phyloP scores from a whole-genome alignment of 768 basidiomycete genomes.

The Boletus barrowsii region DNA sequence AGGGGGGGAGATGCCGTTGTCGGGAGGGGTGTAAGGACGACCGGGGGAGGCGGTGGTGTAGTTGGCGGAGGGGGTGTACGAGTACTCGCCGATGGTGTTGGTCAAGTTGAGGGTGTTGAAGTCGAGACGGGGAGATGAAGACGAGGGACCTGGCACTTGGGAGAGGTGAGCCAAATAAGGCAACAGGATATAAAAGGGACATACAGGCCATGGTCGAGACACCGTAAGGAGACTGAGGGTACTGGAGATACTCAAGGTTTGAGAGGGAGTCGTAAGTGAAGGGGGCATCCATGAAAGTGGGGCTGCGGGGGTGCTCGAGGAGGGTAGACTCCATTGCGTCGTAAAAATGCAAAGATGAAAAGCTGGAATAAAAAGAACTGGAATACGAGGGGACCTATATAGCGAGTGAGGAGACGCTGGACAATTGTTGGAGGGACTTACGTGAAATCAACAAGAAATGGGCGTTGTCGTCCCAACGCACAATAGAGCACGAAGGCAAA shows the following conservation, averaged over 20 bases:
- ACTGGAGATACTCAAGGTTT: constrained; percentile 62
- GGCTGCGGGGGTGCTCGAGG: constrained; percentile 50
- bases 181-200: constrained; percentile 25
- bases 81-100: constrained; percentile 55
- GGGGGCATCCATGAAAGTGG: constrained; percentile 48
- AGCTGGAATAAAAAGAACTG: constrained; percentile 32
- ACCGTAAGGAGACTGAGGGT: constrained; percentile 63
- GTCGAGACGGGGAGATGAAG: constrained; percentile 58
- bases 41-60: constrained; percentile 51
- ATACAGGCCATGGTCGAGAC: constrained; percentile 59
- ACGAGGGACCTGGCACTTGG: constrained; percentile 49
- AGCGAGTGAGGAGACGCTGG: background rate
- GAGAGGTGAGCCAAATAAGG: constrained; percentile 9
- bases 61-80: constrained; percentile 51
- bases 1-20: constrained; percentile 67
- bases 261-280: constrained; percentile 46
- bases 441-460: constrained; percentile 32
- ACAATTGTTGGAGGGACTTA: constrained; percentile 16
- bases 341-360: constrained; percentile 37
- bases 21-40: constrained; percentile 69
- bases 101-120: constrained; percentile 61
- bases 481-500: constrained; percentile 33
- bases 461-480: constrained; percentile 33
- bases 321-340: constrained; percentile 46
- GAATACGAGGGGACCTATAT: constrained; percentile 32